Evolutionary conservation across 1,139 yeast species (phyloP).

Genomic region (Blastobotrys ciferrii): DNA sequence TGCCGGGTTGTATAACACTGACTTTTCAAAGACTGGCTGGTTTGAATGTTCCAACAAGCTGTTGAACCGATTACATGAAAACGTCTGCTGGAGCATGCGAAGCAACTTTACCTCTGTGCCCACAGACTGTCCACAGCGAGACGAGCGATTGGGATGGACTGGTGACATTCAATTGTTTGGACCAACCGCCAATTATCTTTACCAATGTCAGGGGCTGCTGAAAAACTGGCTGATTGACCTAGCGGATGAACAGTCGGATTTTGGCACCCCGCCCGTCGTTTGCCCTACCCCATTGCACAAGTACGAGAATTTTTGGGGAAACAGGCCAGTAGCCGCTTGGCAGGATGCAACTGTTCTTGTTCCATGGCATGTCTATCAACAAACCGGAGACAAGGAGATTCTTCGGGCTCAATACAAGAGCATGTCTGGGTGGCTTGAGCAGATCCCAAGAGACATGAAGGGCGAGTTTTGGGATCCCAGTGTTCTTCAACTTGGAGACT

Average conservation of each 20-base stretch:
- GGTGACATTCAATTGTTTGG: conserved; percentile 30
- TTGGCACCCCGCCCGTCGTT: conserved; percentile 26
- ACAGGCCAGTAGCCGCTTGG: conserved; percentile 26
- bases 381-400: conserved; percentile 23
- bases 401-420: conserved; percentile 24
- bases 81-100: conserved; percentile 25
- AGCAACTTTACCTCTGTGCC: conserved; percentile 28
- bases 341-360: conserved; percentile 30
- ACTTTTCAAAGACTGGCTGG: conserved; percentile 22
- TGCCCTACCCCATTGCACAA: conserved; percentile 26
- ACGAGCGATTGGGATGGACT: conserved; percentile 31
- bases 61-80: conserved; percentile 23
- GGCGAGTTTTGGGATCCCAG: conserved; percentile 19
- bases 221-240: conserved; percentile 26
- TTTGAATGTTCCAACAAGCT: conserved; percentile 25
- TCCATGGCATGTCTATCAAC: conserved; percentile 25
- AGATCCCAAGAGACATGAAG: conserved; percentile 20
- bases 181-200: conserved; percentile 28
- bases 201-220: conserved; percentile 25
- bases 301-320: conserved; percentile 22
- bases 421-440: conserved; percentile 20
- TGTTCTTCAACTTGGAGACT: conserved; percentile 28
- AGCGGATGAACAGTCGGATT: conserved; percentile 26
- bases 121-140: conserved; percentile 32
- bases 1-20: conserved; percentile 22